Conservation (phyloP, 345 rosid species). For the Aquilaria malaccensis region DNA sequence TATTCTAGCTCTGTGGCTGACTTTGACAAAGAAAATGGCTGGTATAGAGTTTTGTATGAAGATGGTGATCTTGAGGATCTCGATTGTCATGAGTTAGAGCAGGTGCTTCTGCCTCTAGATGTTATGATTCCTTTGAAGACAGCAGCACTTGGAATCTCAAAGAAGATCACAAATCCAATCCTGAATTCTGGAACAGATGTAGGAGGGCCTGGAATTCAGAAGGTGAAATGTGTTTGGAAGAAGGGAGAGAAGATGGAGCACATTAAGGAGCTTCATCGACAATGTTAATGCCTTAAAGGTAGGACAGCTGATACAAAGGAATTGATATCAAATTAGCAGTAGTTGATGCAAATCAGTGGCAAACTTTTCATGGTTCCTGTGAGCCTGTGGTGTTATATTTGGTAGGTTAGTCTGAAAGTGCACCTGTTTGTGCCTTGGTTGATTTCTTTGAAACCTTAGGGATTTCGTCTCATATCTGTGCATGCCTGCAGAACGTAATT, state of each 20-base stretch:
- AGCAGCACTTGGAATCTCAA: slow-evolving; percentile 39
- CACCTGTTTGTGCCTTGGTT: too few species aligned
- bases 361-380: too few species aligned
- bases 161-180: slow-evolving; percentile 26
- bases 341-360: too few species aligned
- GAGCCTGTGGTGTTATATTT: too few species aligned
- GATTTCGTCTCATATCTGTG: too few species aligned
- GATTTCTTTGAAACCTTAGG: too few species aligned
- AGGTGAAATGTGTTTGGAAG: slow-evolving; percentile 1
- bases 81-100: slow-evolving; percentile 69
- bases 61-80: slow-evolving; percentile 90
- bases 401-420: too few species aligned
- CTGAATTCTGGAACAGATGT: slow-evolving; percentile 9
- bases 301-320: neutral
- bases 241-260: slow-evolving; percentile 14
- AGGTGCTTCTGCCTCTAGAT: slow-evolving; percentile 62
- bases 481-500: too few species aligned
- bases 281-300: neutral
- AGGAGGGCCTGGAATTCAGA: slow-evolving; percentile 9
- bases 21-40: slow-evolving; percentile 60
- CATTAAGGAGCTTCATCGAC: slow-evolving; percentile 6
- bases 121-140: slow-evolving; percentile 57
- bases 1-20: slow-evolving; percentile 47
- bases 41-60: slow-evolving; percentile 82
- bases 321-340: too few species aligned